These are phyloP conservation scores for Leucoagaricus sp. DNA, from an alignment of 1,284 basidiomycete genomes.

Conservation along the genomic window DNA sequence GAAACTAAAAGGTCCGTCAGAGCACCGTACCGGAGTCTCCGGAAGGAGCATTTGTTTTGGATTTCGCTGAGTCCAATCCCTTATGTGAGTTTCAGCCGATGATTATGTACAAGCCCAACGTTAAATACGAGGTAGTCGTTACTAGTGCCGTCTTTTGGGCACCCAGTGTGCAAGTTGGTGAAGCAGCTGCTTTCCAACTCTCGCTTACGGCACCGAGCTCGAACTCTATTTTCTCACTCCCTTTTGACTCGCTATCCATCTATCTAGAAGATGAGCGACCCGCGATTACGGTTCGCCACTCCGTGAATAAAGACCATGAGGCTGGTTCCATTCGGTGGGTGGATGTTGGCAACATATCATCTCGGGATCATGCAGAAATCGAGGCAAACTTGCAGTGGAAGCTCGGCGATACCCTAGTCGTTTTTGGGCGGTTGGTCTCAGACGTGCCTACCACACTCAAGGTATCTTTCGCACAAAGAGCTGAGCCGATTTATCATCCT, in stretches of 20 bases:
- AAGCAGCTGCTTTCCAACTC: slow-evolving; percentile 72
- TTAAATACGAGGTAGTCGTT: too few relatives aligned
- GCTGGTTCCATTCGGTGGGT: slow-evolving; percentile 34
- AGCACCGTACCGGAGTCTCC: slow-evolving; percentile 64
- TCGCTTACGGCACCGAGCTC: slow-evolving; percentile 50
- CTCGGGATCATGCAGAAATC: slow-evolving; percentile 19
- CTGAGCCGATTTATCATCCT: neutral
- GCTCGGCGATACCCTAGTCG: slow-evolving; percentile 49
- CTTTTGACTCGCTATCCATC: slow-evolving; percentile 60
- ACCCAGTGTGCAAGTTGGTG: slow-evolving; percentile 58
- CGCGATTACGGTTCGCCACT: slow-evolving; percentile 44
- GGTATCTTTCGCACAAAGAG: slow-evolving; percentile 36
- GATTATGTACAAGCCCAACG: too few relatives aligned
- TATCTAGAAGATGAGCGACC: slow-evolving; percentile 52
- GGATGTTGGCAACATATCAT: slow-evolving; percentile 24
- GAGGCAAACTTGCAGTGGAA: slow-evolving; percentile 56
- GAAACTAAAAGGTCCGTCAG: slow-evolving; percentile 34
- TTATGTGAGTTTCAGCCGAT: slow-evolving; percentile 54
- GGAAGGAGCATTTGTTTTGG: slow-evolving; percentile 58
- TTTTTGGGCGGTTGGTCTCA: slow-evolving; percentile 57
- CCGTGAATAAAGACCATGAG: slow-evolving; percentile 8
- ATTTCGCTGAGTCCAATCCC: slow-evolving; percentile 60
- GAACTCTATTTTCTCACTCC: slow-evolving; percentile 51
- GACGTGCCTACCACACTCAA: slow-evolving; percentile 47
- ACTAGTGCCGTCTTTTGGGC: slow-evolving; percentile 72